These are phyloP conservation scores for Dryas alaskensis DNA, from an alignment of 306 rosid species.

Conservation along the genomic window DNA sequence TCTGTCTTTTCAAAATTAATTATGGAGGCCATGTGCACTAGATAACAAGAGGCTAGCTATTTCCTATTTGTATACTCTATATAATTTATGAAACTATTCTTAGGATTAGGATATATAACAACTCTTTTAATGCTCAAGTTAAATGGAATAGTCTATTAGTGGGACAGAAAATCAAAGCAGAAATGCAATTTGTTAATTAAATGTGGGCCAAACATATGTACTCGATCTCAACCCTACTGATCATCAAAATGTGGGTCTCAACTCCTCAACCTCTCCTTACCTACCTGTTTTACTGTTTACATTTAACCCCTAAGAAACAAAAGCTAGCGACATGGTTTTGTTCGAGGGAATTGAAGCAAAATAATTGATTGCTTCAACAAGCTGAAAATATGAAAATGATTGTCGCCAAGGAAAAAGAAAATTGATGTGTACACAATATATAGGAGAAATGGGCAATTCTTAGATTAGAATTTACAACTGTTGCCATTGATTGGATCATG, in stretches of 20 bases:
- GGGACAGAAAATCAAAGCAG: slow-evolving; percentile 3
- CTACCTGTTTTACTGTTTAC: background rate
- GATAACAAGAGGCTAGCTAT: background rate
- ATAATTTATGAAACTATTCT: background rate
- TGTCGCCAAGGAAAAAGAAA: slow-evolving; percentile 1
- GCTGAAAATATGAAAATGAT: background rate
- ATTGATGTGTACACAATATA: background rate
- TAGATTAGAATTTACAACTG: background rate
- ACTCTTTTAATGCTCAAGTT: too few relatives aligned
- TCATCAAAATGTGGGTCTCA: slow-evolving; percentile 7
- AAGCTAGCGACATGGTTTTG: background rate
- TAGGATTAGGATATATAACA: background rate
- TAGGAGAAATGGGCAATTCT: background rate
- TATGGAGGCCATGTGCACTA: background rate
- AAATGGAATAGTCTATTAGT: background rate
- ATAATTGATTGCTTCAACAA: background rate
- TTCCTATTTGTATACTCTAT: background rate
- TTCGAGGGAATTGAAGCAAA: slow-evolving; percentile 4
- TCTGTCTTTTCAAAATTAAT: too few relatives aligned
- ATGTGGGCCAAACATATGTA: background rate
- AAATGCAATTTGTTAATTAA: slow-evolving; percentile 7
- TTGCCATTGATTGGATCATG: background rate
- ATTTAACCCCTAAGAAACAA: background rate
- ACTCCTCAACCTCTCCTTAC: slow-evolving; percentile 26
- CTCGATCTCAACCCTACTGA: background rate